These are phyloP conservation scores for Globisporangium ultimum DNA, from an alignment of 352 stramenopile species.

Conservation along the genomic window DNA sequence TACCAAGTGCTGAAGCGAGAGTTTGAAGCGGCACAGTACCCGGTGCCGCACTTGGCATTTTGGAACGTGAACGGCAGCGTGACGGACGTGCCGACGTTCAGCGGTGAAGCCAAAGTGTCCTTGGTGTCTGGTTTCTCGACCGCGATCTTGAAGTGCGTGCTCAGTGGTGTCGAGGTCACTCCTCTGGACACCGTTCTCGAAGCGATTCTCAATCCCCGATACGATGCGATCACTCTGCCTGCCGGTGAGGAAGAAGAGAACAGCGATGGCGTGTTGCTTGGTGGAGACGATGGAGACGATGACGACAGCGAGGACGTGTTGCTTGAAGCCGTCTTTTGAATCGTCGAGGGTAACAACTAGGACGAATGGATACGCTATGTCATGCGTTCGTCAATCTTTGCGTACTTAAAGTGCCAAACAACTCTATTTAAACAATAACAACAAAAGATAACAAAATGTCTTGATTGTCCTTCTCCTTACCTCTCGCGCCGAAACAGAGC, in stretches of 20 bases:
- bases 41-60: constrained; percentile 58
- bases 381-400: too few species aligned
- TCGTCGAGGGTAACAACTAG: too few species aligned
- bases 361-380: too few species aligned
- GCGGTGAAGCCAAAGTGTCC: constrained; percentile 33
- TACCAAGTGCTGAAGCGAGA: constrained; percentile 34
- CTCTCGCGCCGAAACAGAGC: too few species aligned
- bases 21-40: constrained; percentile 31
- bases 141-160: constrained; percentile 35
- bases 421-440: too few species aligned
- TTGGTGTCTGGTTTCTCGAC: constrained; percentile 54
- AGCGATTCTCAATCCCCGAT: constrained; percentile 27
- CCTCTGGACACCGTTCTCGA: constrained; percentile 16
- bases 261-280: constrained; percentile 12
- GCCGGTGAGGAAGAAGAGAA: neutral
- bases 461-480: too few species aligned
- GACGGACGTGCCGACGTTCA: constrained; percentile 29
- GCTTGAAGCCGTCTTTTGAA: too few species aligned
- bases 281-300: too few species aligned
- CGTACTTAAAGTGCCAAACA: too few species aligned
- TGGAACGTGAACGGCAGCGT: constrained; percentile 63
- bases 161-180: constrained; percentile 12
- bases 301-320: too few species aligned
- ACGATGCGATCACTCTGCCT: constrained; percentile 42
- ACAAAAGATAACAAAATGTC: too few species aligned